These are phyloP conservation scores for Cucurbitaria berberidis DNA, from an alignment of 2,329 filamentous ascomycete species.

Conservation along the genomic window DNA sequence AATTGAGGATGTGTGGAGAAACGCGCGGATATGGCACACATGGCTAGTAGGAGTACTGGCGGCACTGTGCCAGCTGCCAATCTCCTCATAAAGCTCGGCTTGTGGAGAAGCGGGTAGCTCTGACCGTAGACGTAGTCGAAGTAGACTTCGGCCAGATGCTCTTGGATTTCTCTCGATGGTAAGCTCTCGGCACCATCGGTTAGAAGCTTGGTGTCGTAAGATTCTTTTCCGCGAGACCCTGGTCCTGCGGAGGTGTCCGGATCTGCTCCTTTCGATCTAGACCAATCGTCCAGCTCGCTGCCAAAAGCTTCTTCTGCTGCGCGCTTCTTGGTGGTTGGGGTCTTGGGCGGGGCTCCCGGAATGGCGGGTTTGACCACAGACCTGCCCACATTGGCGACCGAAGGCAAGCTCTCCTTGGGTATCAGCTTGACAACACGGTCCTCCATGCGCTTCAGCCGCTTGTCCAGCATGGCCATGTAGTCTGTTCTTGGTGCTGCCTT, in stretches of 20 bases:
- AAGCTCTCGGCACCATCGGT: conserved; percentile 83
- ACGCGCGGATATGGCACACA: conserved; percentile 92
- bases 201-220: conserved; percentile 77
- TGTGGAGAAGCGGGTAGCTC: conserved; percentile 91
- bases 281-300: conserved; percentile 81
- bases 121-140: conserved; percentile 97
- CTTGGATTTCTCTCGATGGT: conserved; percentile 85
- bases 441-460: conserved; percentile 94
- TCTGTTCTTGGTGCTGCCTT: conserved; percentile 95
- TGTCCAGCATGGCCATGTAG: conserved; percentile 99
- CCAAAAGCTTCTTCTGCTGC: conserved; percentile 87
- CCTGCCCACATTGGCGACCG: conserved; percentile 71
- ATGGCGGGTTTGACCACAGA: conserved; percentile 83
- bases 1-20: conserved; percentile 90
- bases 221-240: conserved; percentile 54
- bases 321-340: conserved; percentile 74
- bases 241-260: conserved; percentile 61
- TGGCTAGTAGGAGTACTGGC: conserved; percentile 88
- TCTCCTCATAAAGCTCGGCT: conserved; percentile 95
- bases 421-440: conserved; percentile 96
- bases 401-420: conserved; percentile 80
- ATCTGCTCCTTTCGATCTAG: conserved; percentile 62
- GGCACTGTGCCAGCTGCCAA: conserved; percentile 79
- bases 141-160: conserved; percentile 91
- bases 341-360: conserved; percentile 63